A percentile compares a stretch with the other conserved stretches of the same genome.
Conservation (phyloP, 2,329 filamentous ascomycete genomes). For the Paraphaeosphaeria minitans region DNA sequence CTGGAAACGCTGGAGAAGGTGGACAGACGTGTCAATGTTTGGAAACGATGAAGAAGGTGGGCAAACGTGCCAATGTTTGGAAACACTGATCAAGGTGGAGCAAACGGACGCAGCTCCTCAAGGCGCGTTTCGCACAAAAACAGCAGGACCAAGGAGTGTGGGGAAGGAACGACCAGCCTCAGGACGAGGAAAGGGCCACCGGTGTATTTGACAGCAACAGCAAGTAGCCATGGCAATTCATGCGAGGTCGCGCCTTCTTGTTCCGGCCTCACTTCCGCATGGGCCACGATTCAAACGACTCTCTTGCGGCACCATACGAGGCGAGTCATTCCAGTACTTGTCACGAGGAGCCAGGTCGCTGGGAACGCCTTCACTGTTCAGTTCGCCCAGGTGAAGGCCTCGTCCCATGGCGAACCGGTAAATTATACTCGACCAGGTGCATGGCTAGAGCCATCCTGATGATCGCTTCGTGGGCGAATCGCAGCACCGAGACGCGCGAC, state of each 20-base stretch:
- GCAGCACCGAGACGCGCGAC: background rate
- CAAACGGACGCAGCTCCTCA: conserved; percentile 8
- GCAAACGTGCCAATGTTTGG: background rate
- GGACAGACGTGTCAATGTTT: background rate
- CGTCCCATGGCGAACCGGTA: too few relatives aligned
- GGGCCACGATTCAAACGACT: background rate
- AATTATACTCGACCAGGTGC: too few relatives aligned
- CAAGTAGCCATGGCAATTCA: background rate
- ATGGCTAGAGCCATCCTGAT: background rate
- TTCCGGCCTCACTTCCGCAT: conserved; percentile 6
- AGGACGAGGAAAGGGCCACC: background rate
- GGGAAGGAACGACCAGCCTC: conserved; percentile 5
- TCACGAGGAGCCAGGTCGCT: background rate
- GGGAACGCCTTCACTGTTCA: background rate
- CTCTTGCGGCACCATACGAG: conserved; percentile 1
- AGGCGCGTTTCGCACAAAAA: conserved; percentile 8
- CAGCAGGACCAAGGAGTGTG: conserved; percentile 3
- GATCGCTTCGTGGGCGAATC: conserved; percentile 6
- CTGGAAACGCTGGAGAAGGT: too few relatives aligned
- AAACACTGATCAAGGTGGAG: background rate
- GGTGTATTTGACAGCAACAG: conserved; percentile 1
- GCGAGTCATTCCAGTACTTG: background rate
- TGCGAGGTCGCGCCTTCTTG: background rate
- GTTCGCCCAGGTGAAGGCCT: conserved; percentile 4
- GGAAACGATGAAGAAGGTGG: background rate